These are phyloP conservation scores for Adansonia digitata DNA, from an alignment of 345 rosid species.

Conservation along the genomic window DNA sequence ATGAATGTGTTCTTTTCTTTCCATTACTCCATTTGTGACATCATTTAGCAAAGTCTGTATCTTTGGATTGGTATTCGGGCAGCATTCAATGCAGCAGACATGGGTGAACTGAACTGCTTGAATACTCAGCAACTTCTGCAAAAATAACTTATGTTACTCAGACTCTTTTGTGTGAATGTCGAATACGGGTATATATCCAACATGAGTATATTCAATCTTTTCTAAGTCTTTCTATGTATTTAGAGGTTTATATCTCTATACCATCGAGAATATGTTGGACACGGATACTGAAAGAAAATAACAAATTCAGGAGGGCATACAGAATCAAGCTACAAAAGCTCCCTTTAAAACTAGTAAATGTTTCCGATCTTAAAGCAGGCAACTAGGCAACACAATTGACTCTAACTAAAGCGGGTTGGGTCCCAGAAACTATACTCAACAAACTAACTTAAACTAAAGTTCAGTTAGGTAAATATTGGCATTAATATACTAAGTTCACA, in stretches of 20 bases:
- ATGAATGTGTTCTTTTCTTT: constrained; percentile 1
- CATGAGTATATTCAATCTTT: too few species aligned
- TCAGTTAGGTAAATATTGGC: background rate
- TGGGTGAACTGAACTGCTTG: background rate
- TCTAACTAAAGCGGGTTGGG: background rate
- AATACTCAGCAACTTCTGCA: background rate
- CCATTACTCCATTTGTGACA: background rate
- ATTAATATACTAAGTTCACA: background rate
- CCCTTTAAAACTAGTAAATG: background rate
- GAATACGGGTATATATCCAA: too few species aligned
- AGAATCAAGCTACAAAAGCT: background rate
- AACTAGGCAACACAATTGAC: background rate
- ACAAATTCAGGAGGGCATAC: background rate
- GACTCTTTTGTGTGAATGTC: too few species aligned
- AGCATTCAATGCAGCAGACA: background rate
- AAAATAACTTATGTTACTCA: too few species aligned
- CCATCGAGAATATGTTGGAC: too few species aligned
- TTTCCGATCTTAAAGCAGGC: background rate
- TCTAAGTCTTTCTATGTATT: too few species aligned
- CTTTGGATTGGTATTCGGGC: background rate
- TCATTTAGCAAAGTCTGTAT: background rate
- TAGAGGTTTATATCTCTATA: too few species aligned
- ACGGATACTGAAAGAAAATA: too few species aligned
- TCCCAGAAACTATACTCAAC: background rate
- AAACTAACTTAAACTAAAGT: constrained; percentile 3